Evolutionary conservation across 768 basidiomycete species (phyloP), one percentile per base, ranked within the genome.

Genomic region (Leccinum ochraceum): DNA sequence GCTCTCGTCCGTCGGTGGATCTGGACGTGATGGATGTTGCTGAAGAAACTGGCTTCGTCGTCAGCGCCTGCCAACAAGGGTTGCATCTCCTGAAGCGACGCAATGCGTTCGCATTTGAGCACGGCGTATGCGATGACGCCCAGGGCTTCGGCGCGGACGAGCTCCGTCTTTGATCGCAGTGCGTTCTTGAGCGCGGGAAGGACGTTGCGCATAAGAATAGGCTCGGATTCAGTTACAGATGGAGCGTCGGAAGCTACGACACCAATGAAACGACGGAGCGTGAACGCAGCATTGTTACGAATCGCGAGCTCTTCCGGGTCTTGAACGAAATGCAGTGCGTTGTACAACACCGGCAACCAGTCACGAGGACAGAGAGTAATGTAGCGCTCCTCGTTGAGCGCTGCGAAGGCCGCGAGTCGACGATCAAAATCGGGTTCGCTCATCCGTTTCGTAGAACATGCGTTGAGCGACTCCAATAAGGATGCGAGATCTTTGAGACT

Each of bases 21-120:
- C 75, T 99, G 97, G 49, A 98, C 85, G 70, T 99, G 97, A 56
- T 90, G 85, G 53, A 98, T 86, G 74, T 99, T 99, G 79, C 88
- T 89, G 83, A 99, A 98, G 78, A 98, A 95, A 70, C 90, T 95
- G 34, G 94, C 94, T 74, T 99, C 96, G 53, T 91, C 88, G 69
- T 98, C 95, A 1, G 93, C 95, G 17, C 81, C 86, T 8, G 91
- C 92, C 34, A 98, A 81, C 7, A 98, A 76, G 11, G 86, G 81
- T 24, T 78, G 84, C 86, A 98, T 87, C 69, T 98, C 95, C 54
- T 85, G 86, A 28, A 98, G 74, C 2, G 82, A 73, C 0, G 76
- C 69, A 32, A 95, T 77, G 20, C 79, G 74, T 6, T 80, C 77
- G 64, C 90, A 91, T 61, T 81, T 84, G 37, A 80, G 76, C 6